phyloP scores from a whole-genome alignment of 2,329 filamentous ascomycete species.

The Alternaria novae-zelandiae region DNA sequence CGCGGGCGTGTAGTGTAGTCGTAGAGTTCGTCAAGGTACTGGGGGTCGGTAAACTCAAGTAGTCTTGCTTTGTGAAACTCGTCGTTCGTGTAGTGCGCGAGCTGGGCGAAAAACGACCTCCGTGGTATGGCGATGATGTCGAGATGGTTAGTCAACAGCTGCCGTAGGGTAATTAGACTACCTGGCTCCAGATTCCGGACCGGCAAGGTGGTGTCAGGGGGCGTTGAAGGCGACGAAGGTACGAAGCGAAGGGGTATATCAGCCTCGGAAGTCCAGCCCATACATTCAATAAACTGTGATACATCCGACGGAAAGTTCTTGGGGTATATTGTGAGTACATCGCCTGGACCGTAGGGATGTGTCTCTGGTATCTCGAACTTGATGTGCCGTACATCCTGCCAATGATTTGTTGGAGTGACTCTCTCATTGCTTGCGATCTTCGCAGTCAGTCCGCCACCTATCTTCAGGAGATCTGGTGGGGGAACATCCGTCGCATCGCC shows the following conservation, averaged over 20 bases:
- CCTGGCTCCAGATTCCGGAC: constrained; percentile 48
- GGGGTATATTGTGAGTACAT: constrained; percentile 81
- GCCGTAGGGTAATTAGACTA: constrained; percentile 68
- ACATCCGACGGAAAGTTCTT: constrained; percentile 87
- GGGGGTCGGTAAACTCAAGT: constrained; percentile 79
- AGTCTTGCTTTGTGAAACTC: constrained; percentile 79
- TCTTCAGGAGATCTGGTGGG: constrained; percentile 59
- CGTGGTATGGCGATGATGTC: constrained; percentile 91
- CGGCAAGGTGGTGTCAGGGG: constrained; percentile 48
- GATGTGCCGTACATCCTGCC: constrained; percentile 92
- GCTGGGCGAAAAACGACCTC: constrained; percentile 80
- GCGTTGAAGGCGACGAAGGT: constrained; percentile 36
- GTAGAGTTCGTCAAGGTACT: constrained; percentile 88
- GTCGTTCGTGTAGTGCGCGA: constrained; percentile 77
- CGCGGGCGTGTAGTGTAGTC: constrained; percentile 93
- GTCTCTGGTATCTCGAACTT: constrained; percentile 59
- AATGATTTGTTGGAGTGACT: constrained; percentile 78
- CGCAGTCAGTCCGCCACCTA: constrained; percentile 64
- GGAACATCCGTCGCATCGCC: constrained; percentile 29
- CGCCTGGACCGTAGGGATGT: constrained; percentile 70
- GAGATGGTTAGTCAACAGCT: constrained; percentile 79
- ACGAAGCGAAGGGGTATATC: constrained; percentile 69
- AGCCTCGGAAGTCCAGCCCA: constrained; percentile 78
- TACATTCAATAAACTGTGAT: constrained; percentile 75
- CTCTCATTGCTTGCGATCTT: constrained; percentile 70